Percentiles rank a stretch among this genome's conserved stretches.
Conservation (phyloP, 768 basidiomycete species). For the Guyanaporus albipodus region DNA sequence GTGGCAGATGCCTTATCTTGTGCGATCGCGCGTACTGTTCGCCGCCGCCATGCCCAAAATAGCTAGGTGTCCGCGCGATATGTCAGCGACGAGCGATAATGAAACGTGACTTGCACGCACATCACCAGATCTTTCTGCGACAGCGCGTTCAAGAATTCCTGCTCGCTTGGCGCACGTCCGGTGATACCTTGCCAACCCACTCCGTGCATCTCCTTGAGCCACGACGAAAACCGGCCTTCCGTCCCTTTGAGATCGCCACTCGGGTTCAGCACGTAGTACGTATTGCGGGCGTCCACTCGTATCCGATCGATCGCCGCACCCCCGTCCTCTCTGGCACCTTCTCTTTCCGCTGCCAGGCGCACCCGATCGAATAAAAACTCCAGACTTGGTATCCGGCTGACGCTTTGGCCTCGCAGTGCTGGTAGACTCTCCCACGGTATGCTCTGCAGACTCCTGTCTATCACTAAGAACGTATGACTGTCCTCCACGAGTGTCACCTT, state of each 20-base stretch:
- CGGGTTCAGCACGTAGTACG: constrained; percentile 87
- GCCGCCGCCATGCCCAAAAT: constrained; percentile 95
- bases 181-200: constrained; percentile 83
- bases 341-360: constrained; percentile 48
- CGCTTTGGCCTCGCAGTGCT: constrained; percentile 72
- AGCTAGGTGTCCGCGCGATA: constrained; percentile 44
- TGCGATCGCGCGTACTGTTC: constrained; percentile 92
- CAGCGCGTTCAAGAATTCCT: constrained; percentile 75
- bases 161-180: constrained; percentile 75
- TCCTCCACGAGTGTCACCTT: constrained; percentile 36
- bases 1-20: constrained; percentile 71
- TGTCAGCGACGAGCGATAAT: background rate
- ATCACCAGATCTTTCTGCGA: constrained; percentile 79
- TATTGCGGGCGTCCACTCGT: constrained; percentile 59
- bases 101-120: constrained; percentile 47
- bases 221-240: constrained; percentile 75
- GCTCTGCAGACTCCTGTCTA: constrained; percentile 85
- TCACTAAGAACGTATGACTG: constrained; percentile 79
- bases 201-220: constrained; percentile 66
- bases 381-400: constrained; percentile 90
- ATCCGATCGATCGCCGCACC: constrained; percentile 41
- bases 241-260: constrained; percentile 86
- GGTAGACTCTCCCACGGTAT: constrained; percentile 98
- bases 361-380: constrained; percentile 86
- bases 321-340: constrained; percentile 3